A percentile compares a stretch with the other conserved stretches of the same genome.
These are phyloP conservation scores for Zygoascus sp. DNA, from an alignment of 1,139 yeast genomes.

Conservation along the genomic window DNA sequence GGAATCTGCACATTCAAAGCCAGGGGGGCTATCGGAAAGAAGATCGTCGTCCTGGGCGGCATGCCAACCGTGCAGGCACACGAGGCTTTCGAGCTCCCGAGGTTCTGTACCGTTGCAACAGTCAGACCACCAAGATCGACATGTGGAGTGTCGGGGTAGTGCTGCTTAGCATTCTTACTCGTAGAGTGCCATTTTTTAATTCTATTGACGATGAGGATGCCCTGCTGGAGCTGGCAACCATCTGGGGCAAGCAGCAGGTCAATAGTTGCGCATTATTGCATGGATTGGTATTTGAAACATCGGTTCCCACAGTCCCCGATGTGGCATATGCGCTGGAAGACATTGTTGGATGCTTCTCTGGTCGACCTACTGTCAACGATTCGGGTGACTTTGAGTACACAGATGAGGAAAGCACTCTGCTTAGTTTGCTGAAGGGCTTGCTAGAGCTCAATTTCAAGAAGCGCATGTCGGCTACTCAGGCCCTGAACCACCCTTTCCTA, in stretches of 20 bases:
- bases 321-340: constrained; percentile 34
- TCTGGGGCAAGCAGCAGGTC: constrained; percentile 76
- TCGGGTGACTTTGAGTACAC: constrained; percentile 15
- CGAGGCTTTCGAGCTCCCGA: constrained; percentile 96
- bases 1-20: constrained; percentile 21
- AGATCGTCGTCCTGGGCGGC: constrained; percentile 63
- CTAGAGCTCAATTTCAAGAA: constrained; percentile 54
- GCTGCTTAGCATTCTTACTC: constrained; percentile 61
- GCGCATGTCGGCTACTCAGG: constrained; percentile 53
- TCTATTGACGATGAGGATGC: constrained; percentile 94
- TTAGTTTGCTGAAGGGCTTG: constrained; percentile 51
- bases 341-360: constrained; percentile 39
- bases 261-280: constrained; percentile 76
- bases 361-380: constrained; percentile 14
- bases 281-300: constrained; percentile 82
- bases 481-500: constrained; percentile 54
- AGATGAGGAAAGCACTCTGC: constrained; percentile 37
- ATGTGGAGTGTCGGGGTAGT: constrained; percentile 93
- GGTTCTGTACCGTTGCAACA: constrained; percentile 79
- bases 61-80: constrained; percentile 98
- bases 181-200: constrained; percentile 82
- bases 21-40: constrained; percentile 34
- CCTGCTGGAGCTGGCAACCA: constrained; percentile 71
- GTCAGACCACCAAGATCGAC: constrained; percentile 78
- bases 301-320: constrained; percentile 43